A percentile compares a stretch with the other conserved stretches of the same genome.
Conservation (phyloP, 2,329 filamentous ascomycete genomes). For the Aspergillus floridensis region DNA sequence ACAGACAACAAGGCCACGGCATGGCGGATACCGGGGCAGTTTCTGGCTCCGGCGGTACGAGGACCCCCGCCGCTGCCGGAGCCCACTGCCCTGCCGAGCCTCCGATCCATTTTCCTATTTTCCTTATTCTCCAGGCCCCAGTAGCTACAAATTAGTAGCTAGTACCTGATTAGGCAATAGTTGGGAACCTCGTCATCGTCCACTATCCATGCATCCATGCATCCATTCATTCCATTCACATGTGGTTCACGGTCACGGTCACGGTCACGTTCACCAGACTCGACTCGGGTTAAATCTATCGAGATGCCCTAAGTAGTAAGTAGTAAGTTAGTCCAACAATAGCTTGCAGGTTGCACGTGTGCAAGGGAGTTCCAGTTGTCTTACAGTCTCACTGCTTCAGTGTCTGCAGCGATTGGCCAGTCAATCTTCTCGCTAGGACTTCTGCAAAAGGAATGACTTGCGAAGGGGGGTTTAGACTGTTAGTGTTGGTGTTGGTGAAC, state of each 20-base stretch:
- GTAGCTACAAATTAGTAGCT: too few relatives aligned
- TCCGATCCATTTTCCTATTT: slow-evolving; percentile 8
- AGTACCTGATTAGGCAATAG: neutral
- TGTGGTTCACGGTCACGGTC: too few relatives aligned
- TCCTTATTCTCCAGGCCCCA: too few relatives aligned
- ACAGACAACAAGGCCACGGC: neutral
- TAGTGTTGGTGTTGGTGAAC: too few relatives aligned
- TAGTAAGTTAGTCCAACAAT: neutral
- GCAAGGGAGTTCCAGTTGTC: neutral
- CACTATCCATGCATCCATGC: neutral
- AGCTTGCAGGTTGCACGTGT: neutral
- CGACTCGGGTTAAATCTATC: too few relatives aligned
- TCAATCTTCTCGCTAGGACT: neutral
- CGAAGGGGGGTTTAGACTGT: neutral
- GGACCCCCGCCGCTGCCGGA: neutral
- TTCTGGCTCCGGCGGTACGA: slow-evolving; percentile 12
- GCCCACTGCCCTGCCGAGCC: slow-evolving; percentile 8
- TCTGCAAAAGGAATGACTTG: neutral
- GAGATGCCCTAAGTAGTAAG: too few relatives aligned
- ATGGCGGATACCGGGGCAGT: slow-evolving; percentile 2
- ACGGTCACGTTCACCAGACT: too few relatives aligned
- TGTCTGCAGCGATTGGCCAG: neutral
- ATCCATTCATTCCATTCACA: too few relatives aligned
- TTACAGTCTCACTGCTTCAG: neutral
- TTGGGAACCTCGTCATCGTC: too few relatives aligned